phyloP scores from a whole-genome alignment of 768 basidiomycete species.

The Amanita jacksonii region DNA sequence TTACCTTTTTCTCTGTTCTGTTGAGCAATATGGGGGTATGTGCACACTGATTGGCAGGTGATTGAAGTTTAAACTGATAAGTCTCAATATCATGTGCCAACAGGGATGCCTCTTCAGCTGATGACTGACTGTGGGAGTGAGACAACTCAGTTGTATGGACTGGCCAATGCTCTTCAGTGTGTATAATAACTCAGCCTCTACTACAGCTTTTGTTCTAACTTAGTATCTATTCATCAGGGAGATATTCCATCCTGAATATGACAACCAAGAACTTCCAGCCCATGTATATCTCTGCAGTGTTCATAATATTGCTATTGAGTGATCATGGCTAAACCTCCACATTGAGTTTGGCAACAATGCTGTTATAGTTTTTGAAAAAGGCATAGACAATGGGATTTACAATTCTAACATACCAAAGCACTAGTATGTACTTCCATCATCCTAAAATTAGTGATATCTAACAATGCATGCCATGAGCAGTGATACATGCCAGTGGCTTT shows the following conservation, averaged over 20 bases:
- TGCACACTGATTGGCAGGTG: background rate
- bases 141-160: slow-evolving; percentile 11
- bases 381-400: slow-evolving; percentile 9
- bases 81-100: background rate
- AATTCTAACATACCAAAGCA: slow-evolving; percentile 10
- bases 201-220: background rate
- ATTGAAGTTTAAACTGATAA: slow-evolving; percentile 5
- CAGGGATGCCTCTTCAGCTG: slow-evolving; percentile 13
- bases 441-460: background rate
- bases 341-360: slow-evolving; percentile 15
- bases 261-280: slow-evolving; percentile 11
- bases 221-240: slow-evolving; percentile 8
- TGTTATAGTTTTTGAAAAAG: slow-evolving; percentile 11
- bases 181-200: background rate
- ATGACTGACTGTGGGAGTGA: slow-evolving; percentile 14
- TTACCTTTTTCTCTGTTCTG: slow-evolving; percentile 22
- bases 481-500: slow-evolving; percentile 13
- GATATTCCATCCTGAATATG: slow-evolving; percentile 7
- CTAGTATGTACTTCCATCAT: slow-evolving; percentile 9
- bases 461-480: slow-evolving; percentile 5
- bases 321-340: slow-evolving; percentile 14
- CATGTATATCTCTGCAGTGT: slow-evolving; percentile 14
- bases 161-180: slow-evolving; percentile 14
- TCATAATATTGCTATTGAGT: slow-evolving; percentile 14
- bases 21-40: slow-evolving; percentile 22